Percentiles rank a stretch among this genome's conserved stretches.
phyloP scores from a whole-genome alignment of 179 eudicot species.

The Vitellaria paradoxa region DNA sequence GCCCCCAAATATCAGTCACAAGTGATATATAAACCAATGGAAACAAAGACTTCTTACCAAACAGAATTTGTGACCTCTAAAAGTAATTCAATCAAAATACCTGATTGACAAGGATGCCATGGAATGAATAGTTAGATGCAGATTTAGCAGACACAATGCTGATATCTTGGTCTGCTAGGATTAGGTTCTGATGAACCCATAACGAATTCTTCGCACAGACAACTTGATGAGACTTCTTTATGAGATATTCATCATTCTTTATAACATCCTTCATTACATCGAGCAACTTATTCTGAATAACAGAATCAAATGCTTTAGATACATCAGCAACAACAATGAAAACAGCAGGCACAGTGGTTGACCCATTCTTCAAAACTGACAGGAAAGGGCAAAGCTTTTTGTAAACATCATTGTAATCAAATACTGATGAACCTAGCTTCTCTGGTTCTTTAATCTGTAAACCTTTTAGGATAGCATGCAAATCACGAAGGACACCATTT shows the following conservation, averaged over 20 bases:
- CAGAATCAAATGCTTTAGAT: conserved; percentile 83
- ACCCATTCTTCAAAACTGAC: conserved; percentile 49
- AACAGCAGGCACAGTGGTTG: conserved; percentile 37
- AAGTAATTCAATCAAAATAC: background rate
- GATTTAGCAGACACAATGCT: conserved; percentile 15
- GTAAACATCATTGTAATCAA: conserved; percentile 71
- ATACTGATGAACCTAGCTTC: conserved; percentile 86
- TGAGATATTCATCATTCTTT: conserved; percentile 38
- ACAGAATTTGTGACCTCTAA: background rate
- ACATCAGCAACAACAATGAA: conserved; percentile 87
- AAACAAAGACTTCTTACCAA: background rate
- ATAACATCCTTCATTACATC: conserved; percentile 54
- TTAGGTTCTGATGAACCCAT: conserved; percentile 39
- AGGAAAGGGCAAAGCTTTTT: conserved; percentile 67
- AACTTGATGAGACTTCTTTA: conserved; percentile 50
- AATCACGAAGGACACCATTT: conserved; percentile 61
- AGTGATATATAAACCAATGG: background rate
- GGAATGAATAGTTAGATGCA: background rate
- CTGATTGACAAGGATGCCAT: conserved; percentile 8
- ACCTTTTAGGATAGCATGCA: conserved; percentile 69
- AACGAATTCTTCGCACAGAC: conserved; percentile 42
- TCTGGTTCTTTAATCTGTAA: conserved; percentile 52
- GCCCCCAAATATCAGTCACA: background rate
- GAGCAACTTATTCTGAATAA: conserved; percentile 78
- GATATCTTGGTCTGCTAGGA: conserved; percentile 28